Evolutionary conservation across 768 basidiomycete genomes (phyloP), one percentile per base, ranked within the genome.

Genomic region (Hygrophorus pudorinus): DNA sequence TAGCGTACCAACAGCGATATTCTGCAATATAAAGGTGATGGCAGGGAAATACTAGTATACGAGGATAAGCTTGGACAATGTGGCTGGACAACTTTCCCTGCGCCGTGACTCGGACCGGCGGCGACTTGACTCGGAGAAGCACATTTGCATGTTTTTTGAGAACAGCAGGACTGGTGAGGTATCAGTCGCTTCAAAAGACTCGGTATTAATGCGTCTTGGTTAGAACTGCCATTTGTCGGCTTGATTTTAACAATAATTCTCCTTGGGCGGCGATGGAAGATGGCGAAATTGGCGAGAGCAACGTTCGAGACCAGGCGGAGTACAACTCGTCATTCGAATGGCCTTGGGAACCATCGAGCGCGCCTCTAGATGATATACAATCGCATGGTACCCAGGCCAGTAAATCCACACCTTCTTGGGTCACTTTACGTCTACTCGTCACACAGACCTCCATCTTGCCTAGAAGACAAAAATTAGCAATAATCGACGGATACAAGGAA

Each of bases 311-410:
- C 36, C 48, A 52, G 34, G 55, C 58, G 17, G 48, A 28, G 24
- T 75, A 84, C 52, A 69, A 78, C 50, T 68, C 75, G 16, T 62
- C 70, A 11, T 63, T 68, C 37, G 81, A 83, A 66, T 84, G 79
- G 75, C 78, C 78, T 70, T 41, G 71, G 66, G 41, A 48, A 55
- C 36, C 20, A 9, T 21, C 36, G 32, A 41, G 28, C 17, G 38
- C 51, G 11, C 40, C 45, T 20, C 38, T 43, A 14, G 29, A 50
- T 18, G 42, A 51, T 51, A 33, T 47, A 50, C 35, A 49, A 54
- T 33, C 45, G 46, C 20, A 9, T 39, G 38, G 24, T 40, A 54
- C 51, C 51, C 61, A 62, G 34, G 17, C n/a, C n/a, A n/a, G 32
- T 16, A 34, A 34, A n/a, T 41, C 31, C 45, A 48, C 21, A 5